Base-by-base conservation (phyloP, 345 rosid species). In the Sisymbrium altissimum region DNA sequence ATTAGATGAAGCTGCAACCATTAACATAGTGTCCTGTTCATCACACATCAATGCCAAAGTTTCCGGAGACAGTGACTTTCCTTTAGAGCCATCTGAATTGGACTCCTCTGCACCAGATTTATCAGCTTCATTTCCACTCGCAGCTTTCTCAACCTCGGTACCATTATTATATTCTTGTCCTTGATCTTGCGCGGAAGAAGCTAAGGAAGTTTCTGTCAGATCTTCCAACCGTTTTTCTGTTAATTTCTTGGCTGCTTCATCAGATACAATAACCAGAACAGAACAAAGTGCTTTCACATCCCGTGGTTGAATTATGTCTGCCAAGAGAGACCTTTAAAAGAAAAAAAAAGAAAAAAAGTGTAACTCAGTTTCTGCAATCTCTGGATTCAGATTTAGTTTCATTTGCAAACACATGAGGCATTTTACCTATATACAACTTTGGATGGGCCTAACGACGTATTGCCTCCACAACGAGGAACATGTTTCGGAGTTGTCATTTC, bases 11-110 rank as follows among this genome's bases (percentile, higher is more conserved):
- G 89, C 56, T 69, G 89, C 79, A 66, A 86, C 81, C 87, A 85
- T 84, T 67, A 96, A 87, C 85, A 95, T 85, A 7, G 94, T 79
- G 70, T 92, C 99, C 66, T 89, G 83, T 77, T 96, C 99, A 80
- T 96, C 98, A 77, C 99, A 96, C 99, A 96, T 96, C 83, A 96
- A 83, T 62, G 92, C 91, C 86, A 96, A 75, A 52, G 99, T 96
- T 57, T 91, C 98, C 21, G 99, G 99, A 74, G 98, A 96, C 84
- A 90, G 79, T 30, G 97, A 88, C 77, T 90, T 86, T 62, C 80
- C 83, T 84, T 87, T 86, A 52, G 84, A 83, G 58, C 71, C 84
- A 64, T 84, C 93, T 49, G 86, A 80, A 65, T 65, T 81, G 23
- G 83, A 81, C 66, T 83, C 87, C 60, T 84, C 88, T 15, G 59